Conservation (phyloP, 2,329 filamentous ascomycete genomes). For the Reticulascus tulasneorum region DNA sequence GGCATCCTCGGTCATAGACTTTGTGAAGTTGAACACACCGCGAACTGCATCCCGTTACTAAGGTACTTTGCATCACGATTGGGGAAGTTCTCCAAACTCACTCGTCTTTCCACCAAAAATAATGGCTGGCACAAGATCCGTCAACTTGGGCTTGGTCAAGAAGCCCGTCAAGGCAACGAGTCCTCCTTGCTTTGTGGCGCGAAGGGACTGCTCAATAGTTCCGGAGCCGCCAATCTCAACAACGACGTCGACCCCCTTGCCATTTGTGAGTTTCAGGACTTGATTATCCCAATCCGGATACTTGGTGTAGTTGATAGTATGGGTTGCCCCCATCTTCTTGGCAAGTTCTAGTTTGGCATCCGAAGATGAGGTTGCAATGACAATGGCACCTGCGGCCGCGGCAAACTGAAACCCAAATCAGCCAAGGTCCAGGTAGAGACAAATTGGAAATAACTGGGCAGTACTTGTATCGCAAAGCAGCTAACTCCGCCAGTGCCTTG, state of each 20-base stretch:
- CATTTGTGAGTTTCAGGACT: constrained; percentile 9
- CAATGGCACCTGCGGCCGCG: constrained; percentile 6
- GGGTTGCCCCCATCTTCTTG: constrained; percentile 10
- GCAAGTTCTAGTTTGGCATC: constrained; percentile 13
- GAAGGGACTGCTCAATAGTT: constrained; percentile 1
- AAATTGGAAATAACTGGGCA: too few species aligned
- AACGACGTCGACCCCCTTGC: constrained; percentile 10
- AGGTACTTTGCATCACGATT: neutral
- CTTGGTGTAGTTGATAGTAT: constrained; percentile 12
- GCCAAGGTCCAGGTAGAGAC: too few species aligned
- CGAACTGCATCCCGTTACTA: neutral
- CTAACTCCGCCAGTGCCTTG: constrained; percentile 39
- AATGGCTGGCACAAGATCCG: constrained; percentile 1
- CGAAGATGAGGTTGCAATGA: constrained; percentile 15
- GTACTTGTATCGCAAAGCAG: constrained; percentile 34
- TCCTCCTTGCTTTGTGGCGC: neutral
- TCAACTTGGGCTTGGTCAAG: neutral
- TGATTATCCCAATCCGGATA: constrained; percentile 12
- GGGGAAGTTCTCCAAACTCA: constrained; percentile 6
- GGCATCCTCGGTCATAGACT: neutral
- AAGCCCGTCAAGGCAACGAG: constrained; percentile 1
- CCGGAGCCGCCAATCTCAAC: constrained; percentile 3
- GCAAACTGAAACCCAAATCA: constrained; percentile 13
- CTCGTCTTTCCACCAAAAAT: constrained; percentile 4
- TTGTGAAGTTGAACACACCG: neutral